Evolutionary conservation across 2,329 filamentous ascomycete species (phyloP), one percentile per base, ranked within the genome.

Genomic region (Dothistroma pini): DNA sequence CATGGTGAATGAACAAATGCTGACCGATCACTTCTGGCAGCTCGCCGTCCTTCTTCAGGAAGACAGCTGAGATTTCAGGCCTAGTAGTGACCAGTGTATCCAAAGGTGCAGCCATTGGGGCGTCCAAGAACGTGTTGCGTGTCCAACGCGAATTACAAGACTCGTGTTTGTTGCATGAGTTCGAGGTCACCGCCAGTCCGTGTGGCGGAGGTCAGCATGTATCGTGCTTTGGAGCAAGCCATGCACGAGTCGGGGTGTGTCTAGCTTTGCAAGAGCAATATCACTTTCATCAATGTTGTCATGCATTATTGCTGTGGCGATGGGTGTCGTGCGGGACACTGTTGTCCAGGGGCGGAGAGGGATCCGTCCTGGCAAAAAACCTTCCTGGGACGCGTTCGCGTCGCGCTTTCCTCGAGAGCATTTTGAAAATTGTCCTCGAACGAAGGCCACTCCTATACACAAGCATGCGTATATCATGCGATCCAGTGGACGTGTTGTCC

Each of bases 1-100:
- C 54, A 41, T 56, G 54, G n/a, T 56, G 54, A 10, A 32, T 48
- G 25, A 56, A 56, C 12, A 56, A 25, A 19, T 56, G 32, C 25
- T 48, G 54, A 19, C 54, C 54, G 32, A 49, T 11, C 7, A 21
- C 25, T 19, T 56, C 54, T 21, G 38, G 25, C 19, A 41, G 10
- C 22, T 34, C 44, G n/a, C 44, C 34, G 2, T 31, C 38, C 12
- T 48, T 29, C 1, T 21, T 16, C 32, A 25, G 29, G 41, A 50
- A 56, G 9, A 56, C 16, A 4, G 54, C 54, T 31, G 54, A 56
- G 19, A 31, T 48, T 38, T 3, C 16, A 19, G 54, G 54, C 25
- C 44, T 48, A 16, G 16, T 7, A 14, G 54, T 56, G 54, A 56
- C 44, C 21, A 56, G 54, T 7, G 54, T 48, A 21, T 56, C 41